Conservation (phyloP, 352 stramenopile species). For the Globisporangium radiosum region DNA sequence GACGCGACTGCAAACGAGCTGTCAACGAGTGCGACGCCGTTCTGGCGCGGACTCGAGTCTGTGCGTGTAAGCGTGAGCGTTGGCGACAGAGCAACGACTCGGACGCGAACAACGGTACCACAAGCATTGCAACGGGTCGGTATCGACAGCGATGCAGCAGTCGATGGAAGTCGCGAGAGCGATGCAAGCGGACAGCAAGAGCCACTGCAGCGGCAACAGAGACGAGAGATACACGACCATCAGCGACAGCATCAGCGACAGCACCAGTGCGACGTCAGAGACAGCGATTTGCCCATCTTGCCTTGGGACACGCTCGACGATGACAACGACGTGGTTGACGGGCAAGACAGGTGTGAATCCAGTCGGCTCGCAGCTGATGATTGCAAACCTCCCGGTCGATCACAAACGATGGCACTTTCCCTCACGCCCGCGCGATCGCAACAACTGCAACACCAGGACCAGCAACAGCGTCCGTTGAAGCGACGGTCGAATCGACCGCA, state of each 20-base stretch:
- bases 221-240: no score
- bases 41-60: constrained; percentile 7
- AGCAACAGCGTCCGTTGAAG: neutral
- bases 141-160: no score
- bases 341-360: neutral
- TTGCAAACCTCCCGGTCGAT: no score
- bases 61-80: neutral
- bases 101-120: neutral
- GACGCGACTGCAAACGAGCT: neutral
- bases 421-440: neutral
- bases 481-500: neutral
- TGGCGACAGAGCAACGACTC: neutral
- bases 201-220: no score
- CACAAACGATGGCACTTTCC: no score
- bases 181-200: no score
- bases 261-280: neutral
- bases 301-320: constrained; percentile 8
- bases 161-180: no score
- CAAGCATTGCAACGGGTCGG: neutral
- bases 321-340: neutral
- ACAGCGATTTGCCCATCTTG: neutral
- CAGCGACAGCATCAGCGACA: neutral
- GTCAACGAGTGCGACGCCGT: neutral
- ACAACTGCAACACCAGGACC: neutral
- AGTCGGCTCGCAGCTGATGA: neutral